phyloP scores from a whole-genome alignment of 805 yeast genomes.

The Metschnikowia santaceciliae region DNA sequence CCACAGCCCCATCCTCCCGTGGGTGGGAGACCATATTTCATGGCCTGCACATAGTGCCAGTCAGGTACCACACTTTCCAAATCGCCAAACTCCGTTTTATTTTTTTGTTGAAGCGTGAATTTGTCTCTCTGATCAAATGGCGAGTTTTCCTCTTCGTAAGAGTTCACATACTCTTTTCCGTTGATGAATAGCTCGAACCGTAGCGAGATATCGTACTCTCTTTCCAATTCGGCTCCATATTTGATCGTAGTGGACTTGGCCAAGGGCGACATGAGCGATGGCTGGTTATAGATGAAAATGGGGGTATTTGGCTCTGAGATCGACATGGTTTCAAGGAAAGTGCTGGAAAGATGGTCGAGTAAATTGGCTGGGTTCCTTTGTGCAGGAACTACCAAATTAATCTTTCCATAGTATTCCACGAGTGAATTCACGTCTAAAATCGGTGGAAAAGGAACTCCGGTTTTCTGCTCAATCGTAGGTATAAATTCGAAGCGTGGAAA shows the following conservation, averaged over 20 bases:
- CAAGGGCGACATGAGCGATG: conserved; percentile 79
- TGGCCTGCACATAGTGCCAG: conserved; percentile 59
- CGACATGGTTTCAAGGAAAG: conserved; percentile 64
- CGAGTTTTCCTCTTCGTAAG: conserved; percentile 94
- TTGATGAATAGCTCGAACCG: conserved; percentile 82
- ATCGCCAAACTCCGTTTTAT: conserved; percentile 49
- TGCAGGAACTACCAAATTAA: conserved; percentile 36
- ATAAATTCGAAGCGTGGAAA: conserved; percentile 57
- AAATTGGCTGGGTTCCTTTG: conserved; percentile 53
- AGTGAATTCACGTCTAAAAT: conserved; percentile 39
- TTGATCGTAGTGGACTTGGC: conserved; percentile 56
- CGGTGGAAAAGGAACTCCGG: conserved; percentile 49
- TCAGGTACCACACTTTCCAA: conserved; percentile 69
- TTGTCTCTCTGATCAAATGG: conserved; percentile 69
- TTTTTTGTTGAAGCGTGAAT: conserved; percentile 54
- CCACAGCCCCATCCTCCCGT: conserved; percentile 99
- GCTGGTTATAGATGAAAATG: conserved; percentile 76
- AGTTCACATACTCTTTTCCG: conserved; percentile 82
- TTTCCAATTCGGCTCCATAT: conserved; percentile 20
- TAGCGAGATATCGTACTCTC: conserved; percentile 45
- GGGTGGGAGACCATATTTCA: conserved; percentile 96
- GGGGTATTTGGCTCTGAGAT: conserved; percentile 41
- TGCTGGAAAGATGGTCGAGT: conserved; percentile 59
- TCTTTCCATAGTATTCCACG: conserved; percentile 32
- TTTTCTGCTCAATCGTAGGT: conserved; percentile 51